Conservation (phyloP, 768 basidiomycete genomes). For the Phaffia tasmanica region DNA sequence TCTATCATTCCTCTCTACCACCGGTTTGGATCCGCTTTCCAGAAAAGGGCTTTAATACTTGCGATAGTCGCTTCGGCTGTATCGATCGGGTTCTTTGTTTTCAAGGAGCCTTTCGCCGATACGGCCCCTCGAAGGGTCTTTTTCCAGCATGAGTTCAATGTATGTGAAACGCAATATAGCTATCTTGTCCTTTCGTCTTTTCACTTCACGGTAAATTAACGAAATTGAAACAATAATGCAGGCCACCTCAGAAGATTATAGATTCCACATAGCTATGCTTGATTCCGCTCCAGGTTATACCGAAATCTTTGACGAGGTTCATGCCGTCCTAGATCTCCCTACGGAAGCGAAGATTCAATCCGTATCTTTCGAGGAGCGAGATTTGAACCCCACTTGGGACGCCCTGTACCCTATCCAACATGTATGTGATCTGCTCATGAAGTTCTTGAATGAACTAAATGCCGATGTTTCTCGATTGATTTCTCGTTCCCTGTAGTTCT, state of each 20-base stretch:
- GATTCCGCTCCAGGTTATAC: slow-evolving; percentile 17
- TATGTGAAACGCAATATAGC: neutral
- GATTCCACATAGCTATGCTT: slow-evolving; percentile 19
- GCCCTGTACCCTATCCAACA: slow-evolving; percentile 1
- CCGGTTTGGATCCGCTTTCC: slow-evolving; percentile 8
- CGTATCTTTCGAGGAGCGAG: neutral
- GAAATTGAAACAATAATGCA: too few species aligned
- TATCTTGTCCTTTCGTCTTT: neutral
- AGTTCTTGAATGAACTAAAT: neutral
- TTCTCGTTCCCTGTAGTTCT: slow-evolving; percentile 1
- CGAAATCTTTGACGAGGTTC: slow-evolving; percentile 13
- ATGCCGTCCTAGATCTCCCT: slow-evolving; percentile 10
- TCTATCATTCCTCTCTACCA: slow-evolving; percentile 17
- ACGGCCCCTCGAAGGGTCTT: slow-evolving; percentile 16
- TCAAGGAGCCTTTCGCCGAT: slow-evolving; percentile 1
- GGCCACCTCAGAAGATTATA: neutral
- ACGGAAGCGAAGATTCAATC: neutral
- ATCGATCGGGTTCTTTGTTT: slow-evolving; percentile 1
- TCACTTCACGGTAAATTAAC: too few species aligned
- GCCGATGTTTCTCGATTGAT: neutral
- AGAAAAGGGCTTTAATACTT: neutral
- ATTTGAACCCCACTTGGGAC: neutral
- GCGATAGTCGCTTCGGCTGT: neutral
- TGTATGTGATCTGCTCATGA: neutral
- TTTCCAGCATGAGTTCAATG: slow-evolving; percentile 23